Percentiles rank a stretch among this genome's conserved stretches.
These are phyloP conservation scores for Cryptococcus jaspeensis DNA, from an alignment of 1,284 basidiomycete species.

Conservation along the genomic window DNA sequence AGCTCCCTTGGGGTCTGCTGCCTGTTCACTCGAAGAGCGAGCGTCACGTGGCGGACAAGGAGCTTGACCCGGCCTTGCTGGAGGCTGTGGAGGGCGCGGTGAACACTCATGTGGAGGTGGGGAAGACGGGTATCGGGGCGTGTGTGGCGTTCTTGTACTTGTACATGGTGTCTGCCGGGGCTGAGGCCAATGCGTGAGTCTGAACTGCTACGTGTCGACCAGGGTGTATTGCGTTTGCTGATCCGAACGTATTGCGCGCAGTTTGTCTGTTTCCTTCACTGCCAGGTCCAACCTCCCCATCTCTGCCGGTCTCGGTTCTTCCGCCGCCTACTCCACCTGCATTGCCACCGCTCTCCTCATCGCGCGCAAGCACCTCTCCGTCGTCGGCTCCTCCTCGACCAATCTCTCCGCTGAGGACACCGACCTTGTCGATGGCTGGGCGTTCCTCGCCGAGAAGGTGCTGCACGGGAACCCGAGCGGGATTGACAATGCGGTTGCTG, in stretches of 20 bases:
- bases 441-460: conserved; percentile 94
- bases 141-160: conserved; percentile 87
- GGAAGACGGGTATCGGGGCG: conserved; percentile 58
- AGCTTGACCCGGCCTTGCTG: conserved; percentile 68
- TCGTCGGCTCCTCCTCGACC: conserved; percentile 44
- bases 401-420: conserved; percentile 66
- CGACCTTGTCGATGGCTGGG: conserved; percentile 84
- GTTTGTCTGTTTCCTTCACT: conserved; percentile 63
- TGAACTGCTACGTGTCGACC: not conserved
- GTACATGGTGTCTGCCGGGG: conserved; percentile 73
- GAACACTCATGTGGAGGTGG: conserved; percentile 20
- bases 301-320: conserved; percentile 96
- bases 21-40: conserved; percentile 56
- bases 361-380: conserved; percentile 41
- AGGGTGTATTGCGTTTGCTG: not conserved
- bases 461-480: conserved; percentile 97
- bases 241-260: conserved; percentile 7
- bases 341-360: conserved; percentile 74
- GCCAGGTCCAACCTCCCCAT: conserved; percentile 94
- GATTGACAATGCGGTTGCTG: conserved; percentile 93
- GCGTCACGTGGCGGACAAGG: conserved; percentile 58
- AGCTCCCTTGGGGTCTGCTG: conserved; percentile 81
- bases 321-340: conserved; percentile 90
- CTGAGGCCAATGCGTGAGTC: conserved; percentile 60
- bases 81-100: conserved; percentile 60